Evolutionary conservation across 2,329 filamentous ascomycete genomes (phyloP).

Genomic region (Pestalotiopsis sp.): DNA sequence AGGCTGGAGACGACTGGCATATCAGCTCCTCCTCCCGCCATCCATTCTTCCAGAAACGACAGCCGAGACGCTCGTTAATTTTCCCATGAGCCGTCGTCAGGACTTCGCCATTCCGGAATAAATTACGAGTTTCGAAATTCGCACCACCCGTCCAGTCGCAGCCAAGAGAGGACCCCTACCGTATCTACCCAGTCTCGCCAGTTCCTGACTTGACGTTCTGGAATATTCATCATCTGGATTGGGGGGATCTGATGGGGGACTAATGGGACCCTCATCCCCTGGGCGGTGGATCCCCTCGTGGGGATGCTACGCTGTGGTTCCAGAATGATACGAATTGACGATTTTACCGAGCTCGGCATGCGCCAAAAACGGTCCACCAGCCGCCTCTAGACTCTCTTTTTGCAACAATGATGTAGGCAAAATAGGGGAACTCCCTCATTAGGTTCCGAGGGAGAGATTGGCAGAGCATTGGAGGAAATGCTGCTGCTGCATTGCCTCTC

Average conservation of each 20-base stretch:
- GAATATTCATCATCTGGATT: background rate
- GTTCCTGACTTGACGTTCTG: background rate
- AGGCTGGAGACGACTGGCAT: too few species aligned
- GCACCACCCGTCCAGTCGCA: background rate
- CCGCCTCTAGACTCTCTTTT: background rate
- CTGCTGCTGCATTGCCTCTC: background rate
- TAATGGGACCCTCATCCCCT: background rate
- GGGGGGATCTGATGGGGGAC: background rate
- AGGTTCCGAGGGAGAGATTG: background rate
- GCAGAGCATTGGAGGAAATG: background rate
- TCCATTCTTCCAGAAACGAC: background rate
- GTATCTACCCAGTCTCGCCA: background rate
- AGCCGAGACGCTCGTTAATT: background rate
- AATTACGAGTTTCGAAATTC: conserved; percentile 3
- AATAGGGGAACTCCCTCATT: background rate
- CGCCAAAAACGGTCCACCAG: background rate
- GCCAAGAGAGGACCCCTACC: background rate
- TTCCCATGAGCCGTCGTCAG: background rate
- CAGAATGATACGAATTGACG: background rate
- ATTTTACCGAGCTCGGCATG: background rate
- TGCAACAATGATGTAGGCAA: background rate
- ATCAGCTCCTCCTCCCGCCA: background rate
- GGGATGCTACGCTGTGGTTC: conserved; percentile 6
- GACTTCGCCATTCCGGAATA: conserved; percentile 5
- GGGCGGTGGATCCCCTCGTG: background rate